Conservation (phyloP, 202 grass and related monocot species). For the Schoenoplectus triqueter region DNA sequence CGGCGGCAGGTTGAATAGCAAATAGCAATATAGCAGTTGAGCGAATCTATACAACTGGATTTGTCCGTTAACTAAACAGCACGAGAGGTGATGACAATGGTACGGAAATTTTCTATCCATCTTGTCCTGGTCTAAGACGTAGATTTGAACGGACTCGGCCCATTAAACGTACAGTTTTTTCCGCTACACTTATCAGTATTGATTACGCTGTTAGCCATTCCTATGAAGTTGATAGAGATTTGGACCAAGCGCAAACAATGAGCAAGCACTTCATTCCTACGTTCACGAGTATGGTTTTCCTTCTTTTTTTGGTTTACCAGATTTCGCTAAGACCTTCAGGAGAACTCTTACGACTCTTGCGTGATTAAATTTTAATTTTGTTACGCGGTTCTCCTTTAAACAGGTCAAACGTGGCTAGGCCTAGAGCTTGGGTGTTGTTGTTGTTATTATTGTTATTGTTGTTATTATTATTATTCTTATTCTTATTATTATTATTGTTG, state of each 20-base stretch:
- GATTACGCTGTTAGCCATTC: neutral
- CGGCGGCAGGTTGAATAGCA: neutral
- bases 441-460: too few species aligned
- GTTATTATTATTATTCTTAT: too few species aligned
- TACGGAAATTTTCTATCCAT: neutral
- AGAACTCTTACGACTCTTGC: too few species aligned
- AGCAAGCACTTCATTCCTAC: too few species aligned
- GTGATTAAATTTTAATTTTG: too few species aligned
- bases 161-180: neutral
- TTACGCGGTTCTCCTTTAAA: too few species aligned
- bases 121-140: neutral
- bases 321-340: neutral
- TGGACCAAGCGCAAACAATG: slow-evolving; percentile 14
- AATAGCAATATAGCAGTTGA: neutral
- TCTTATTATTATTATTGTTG: too few species aligned
- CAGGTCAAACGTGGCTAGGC: too few species aligned
- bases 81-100: neutral
- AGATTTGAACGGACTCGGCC: slow-evolving; percentile 11
- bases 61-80: neutral
- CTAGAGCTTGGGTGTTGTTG: too few species aligned
- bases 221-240: neutral
- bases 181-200: neutral
- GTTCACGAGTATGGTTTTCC: too few species aligned
- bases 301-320: too few species aligned
- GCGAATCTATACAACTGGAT: slow-evolving; percentile 25